These are phyloP conservation scores for Benincasa hispida DNA, from an alignment of 306 rosid species.

Conservation along the genomic window DNA sequence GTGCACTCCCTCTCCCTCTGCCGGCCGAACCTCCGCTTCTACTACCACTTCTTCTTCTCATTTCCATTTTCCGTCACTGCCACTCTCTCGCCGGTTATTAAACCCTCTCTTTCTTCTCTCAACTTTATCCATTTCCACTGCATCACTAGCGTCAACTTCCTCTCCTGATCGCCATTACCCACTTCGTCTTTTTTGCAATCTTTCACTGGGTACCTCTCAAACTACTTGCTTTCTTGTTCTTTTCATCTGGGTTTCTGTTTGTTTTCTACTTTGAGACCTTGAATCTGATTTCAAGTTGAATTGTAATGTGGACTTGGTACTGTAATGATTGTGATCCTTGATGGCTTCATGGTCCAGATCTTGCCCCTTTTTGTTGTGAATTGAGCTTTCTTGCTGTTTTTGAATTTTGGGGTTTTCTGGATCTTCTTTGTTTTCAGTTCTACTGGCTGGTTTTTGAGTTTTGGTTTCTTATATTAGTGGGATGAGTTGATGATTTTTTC, in stretches of 20 bases:
- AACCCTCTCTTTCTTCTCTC: background rate
- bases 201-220: constrained; percentile 11
- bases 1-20: constrained; percentile 30
- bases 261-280: constrained; percentile 1
- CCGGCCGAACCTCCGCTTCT: constrained; percentile 45
- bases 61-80: constrained; percentile 2
- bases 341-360: background rate
- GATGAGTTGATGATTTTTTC: background rate
- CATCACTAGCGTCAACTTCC: background rate
- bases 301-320: background rate
- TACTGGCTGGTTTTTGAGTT: background rate
- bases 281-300: constrained; percentile 1
- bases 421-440: constrained; percentile 1
- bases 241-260: background rate
- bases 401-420: background rate
- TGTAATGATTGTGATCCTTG: background rate
- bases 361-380: background rate
- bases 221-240: background rate
- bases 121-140: background rate
- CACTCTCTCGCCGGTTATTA: background rate
- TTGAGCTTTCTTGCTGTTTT: background rate
- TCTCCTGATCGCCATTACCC: background rate
- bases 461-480: background rate
- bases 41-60: background rate
- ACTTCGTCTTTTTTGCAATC: background rate